Evolutionary conservation across 139 green algal species (phyloP).

Genomic region (Bryopsis sp.): DNA sequence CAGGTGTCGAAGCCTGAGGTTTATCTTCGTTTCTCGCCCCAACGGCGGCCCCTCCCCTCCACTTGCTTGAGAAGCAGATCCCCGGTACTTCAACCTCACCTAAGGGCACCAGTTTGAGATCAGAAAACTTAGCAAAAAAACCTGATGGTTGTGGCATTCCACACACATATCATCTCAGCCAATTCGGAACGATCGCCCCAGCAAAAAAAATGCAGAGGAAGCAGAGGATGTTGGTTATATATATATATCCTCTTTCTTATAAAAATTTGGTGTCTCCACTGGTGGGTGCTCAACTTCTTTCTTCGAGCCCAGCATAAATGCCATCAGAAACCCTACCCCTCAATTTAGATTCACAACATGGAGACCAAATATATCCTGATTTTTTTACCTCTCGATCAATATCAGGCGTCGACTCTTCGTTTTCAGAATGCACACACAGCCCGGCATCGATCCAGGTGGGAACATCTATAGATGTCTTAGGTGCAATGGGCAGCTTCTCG

Average conservation of each 20-base stretch:
- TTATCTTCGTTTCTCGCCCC: background rate
- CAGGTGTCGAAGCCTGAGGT: background rate
- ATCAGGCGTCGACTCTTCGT: too few species aligned
- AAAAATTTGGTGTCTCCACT: too few species aligned
- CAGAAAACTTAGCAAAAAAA: background rate
- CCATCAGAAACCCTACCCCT: too few species aligned
- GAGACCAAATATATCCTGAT: too few species aligned
- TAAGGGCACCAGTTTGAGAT: background rate
- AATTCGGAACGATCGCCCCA: background rate
- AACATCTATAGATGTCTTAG: background rate
- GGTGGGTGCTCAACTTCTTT: too few species aligned
- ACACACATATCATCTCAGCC: background rate
- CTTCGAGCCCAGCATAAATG: too few species aligned
- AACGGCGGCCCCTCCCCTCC: background rate
- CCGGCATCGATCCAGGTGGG: too few species aligned
- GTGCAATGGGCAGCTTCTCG: background rate
- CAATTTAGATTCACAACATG: too few species aligned
- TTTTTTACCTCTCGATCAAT: too few species aligned
- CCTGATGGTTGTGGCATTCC: background rate
- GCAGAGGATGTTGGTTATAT: background rate
- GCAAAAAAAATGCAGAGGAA: background rate
- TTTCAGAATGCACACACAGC: too few species aligned
- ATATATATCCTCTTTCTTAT: too few species aligned
- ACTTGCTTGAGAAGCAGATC: background rate
- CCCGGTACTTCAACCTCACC: background rate